Evolutionary conservation across 129 eudicot genomes (phyloP).

Genomic region (Flaveria robusta): DNA sequence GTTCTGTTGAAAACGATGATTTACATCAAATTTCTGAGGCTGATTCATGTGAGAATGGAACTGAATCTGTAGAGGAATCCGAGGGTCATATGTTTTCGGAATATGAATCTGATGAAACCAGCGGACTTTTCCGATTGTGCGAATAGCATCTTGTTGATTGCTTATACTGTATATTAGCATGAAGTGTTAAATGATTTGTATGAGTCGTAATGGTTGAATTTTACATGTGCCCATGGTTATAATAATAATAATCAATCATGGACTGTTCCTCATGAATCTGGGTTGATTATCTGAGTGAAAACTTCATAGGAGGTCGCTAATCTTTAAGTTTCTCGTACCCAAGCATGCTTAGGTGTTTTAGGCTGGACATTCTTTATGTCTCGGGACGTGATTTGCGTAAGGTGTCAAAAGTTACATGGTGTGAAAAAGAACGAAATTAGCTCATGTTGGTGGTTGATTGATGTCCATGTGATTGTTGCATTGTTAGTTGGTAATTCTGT

Average conservation of each 20-base stretch:
- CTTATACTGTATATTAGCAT: conserved; percentile 2
- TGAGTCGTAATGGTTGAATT: conserved; percentile 9
- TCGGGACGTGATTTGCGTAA: too few relatives aligned
- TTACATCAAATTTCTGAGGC: conserved; percentile 1
- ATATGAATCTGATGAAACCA: conserved; percentile 54
- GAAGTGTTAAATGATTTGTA: not conserved
- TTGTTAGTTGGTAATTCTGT: too few relatives aligned
- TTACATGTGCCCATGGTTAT: not conserved
- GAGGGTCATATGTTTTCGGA: conserved; percentile 47
- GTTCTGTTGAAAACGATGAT: conserved; percentile 22
- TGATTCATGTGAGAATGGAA: conserved; percentile 16
- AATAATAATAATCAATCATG: not conserved
- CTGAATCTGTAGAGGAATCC: conserved; percentile 45
- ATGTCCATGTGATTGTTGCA: too few relatives aligned
- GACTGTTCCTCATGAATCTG: not conserved
- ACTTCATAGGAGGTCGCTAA: too few relatives aligned
- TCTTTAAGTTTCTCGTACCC: too few relatives aligned
- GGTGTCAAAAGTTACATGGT: too few relatives aligned
- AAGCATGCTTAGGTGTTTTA: too few relatives aligned
- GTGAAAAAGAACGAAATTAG: too few relatives aligned
- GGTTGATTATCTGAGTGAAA: too few relatives aligned
- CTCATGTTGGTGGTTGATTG: too few relatives aligned
- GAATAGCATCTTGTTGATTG: conserved; percentile 18
- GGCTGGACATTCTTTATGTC: too few relatives aligned
- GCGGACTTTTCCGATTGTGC: conserved; percentile 24